Base-by-base conservation (phyloP, 2,329 filamentous ascomycete genomes). In the Cercospora zeina region DNA sequence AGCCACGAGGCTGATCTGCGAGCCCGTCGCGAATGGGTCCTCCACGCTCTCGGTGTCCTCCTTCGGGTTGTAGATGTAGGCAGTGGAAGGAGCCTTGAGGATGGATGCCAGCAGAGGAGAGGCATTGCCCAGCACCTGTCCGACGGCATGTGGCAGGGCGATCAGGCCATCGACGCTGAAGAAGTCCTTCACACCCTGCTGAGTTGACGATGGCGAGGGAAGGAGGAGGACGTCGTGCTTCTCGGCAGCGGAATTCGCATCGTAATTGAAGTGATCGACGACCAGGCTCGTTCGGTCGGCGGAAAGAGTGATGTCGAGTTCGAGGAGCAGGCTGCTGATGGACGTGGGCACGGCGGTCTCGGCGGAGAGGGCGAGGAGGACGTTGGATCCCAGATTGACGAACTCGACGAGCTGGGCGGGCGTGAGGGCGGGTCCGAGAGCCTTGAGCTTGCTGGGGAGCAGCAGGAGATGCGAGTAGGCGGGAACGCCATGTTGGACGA, bases 181-280 rank as follows among this genome's bases (percentile, higher is more conserved):
- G 81, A 89, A 92, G 72, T 89, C 84, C 81, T 89, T 89, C 61
- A 91, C 80, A 69, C 87, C 90, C 24, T 85, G 73, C 69, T 89
- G 88, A 64, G 89, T 76, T 54, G 84, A 78, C 62, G 80, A 79
- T 3, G 92, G 90, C 36, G 85, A 82, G 47, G 89, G 85, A 56
- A 97, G 79, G 31, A 97, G 83, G 49, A 99, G 82, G 31, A 96
- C 90, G 77, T 97, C 91, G 78, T 99, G 95, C 73, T 87, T 85
- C 67, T 97, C 92, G 54, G 87, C 74, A 4, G 93, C 89, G 42
- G 89, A 91, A 33, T 84, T 70, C 61, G 84, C 82, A 73, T 97
- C 93, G 79, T 95, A 95, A 80, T 91, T 89, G 86, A 97, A 97
- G 81, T 99, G 95, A 78, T 97, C 95, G 65, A 97, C 88, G 5